A percentile compares a stretch with the other conserved stretches of the same genome.
Evolutionary conservation across 345 rosid genomes (phyloP).

Genomic region (Gossypioides kirkii): DNA sequence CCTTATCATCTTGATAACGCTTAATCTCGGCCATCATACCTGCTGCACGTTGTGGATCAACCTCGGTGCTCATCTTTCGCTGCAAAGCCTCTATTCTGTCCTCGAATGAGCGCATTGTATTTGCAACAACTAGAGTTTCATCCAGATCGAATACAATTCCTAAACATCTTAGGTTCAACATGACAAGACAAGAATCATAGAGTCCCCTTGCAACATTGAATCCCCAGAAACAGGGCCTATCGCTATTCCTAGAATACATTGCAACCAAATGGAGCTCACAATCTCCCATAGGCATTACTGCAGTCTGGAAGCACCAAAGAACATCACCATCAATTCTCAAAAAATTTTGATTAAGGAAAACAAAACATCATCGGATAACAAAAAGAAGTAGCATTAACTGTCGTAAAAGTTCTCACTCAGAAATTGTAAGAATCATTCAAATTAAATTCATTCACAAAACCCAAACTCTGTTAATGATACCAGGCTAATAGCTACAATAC

Average conservation of each 20-base stretch:
- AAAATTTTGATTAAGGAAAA: not conserved
- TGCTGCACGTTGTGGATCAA: constrained; percentile 45
- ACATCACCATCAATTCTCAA: not conserved
- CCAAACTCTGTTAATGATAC: not conserved
- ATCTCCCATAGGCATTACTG: constrained; percentile 66
- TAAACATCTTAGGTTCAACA: constrained; percentile 91
- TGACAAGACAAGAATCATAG: constrained; percentile 70
- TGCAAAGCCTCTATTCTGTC: constrained; percentile 79
- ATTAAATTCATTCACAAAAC: not conserved
- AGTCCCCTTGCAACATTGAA: constrained; percentile 65
- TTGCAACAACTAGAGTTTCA: constrained; percentile 95
- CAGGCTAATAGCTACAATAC: not conserved
- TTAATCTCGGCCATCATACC: constrained; percentile 77
- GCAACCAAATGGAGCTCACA: constrained; percentile 98
- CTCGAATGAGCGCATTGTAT: constrained; percentile 94
- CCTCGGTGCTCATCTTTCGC: constrained; percentile 25
- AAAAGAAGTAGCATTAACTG: not conserved
- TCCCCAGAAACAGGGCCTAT: constrained; percentile 86
- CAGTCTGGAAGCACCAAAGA: constrained; percentile 59
- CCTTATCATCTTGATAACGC: constrained; percentile 90
- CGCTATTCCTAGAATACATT: constrained; percentile 55
- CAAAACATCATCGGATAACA: not conserved
- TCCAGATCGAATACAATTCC: constrained; percentile 98
- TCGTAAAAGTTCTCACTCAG: not conserved
- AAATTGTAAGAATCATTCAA: not conserved